A percentile compares a stretch with the other conserved stretches of the same genome.
phyloP scores from a whole-genome alignment of 257 asterid species.

The Solanum etuberosum region DNA sequence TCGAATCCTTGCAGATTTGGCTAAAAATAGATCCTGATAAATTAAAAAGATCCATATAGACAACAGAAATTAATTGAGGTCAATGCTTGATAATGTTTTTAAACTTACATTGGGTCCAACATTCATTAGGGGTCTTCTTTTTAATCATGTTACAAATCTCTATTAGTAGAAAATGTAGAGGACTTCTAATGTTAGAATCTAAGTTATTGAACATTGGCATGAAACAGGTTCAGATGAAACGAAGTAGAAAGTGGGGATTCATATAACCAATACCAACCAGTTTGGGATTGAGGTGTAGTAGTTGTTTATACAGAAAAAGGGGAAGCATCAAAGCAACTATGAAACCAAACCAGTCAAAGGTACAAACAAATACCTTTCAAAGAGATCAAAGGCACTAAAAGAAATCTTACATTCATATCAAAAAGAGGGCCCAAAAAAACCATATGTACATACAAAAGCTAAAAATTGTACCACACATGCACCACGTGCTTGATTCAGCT shows the following conservation, averaged over 20 bases:
- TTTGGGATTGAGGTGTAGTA: not conserved
- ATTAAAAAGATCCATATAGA: not conserved
- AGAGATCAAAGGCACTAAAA: not conserved
- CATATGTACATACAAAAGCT: not conserved
- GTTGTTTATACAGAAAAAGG: not conserved
- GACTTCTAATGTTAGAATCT: not conserved
- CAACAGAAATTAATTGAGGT: not conserved
- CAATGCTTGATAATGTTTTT: not conserved
- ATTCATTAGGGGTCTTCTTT: not conserved
- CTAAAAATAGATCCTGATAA: not conserved
- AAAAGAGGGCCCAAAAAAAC: not conserved
- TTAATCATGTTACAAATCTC: not conserved
- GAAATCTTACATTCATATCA: not conserved
- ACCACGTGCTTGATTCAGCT: not conserved
- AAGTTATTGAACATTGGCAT: not conserved
- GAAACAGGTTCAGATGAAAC: not conserved
- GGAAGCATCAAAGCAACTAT: not conserved
- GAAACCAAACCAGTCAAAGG: not conserved
- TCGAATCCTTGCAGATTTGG: not conserved
- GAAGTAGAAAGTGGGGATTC: not conserved
- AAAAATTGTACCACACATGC: not conserved
- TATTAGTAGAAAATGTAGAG: not conserved
- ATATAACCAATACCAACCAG: not conserved
- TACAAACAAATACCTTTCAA: not conserved
- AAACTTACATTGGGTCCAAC: not conserved